phyloP scores from a whole-genome alignment of 106 monocot genomes.

The Iris macrosiphon region DNA sequence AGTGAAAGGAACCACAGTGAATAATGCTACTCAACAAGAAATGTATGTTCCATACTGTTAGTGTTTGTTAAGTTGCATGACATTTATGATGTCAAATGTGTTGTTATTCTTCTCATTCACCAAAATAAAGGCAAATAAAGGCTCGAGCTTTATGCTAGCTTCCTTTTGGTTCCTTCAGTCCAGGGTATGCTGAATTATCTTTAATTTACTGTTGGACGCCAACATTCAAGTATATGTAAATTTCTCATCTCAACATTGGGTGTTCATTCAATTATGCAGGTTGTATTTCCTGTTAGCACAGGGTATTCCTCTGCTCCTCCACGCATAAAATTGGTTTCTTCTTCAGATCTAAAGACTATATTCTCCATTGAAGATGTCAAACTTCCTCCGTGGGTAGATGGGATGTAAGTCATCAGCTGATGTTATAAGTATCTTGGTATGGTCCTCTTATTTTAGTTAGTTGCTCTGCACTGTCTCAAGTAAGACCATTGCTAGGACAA shows the following conservation, averaged over 20 bases:
- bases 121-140: not conserved
- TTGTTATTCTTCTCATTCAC: not conserved
- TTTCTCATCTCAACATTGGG: not conserved
- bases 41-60: not conserved
- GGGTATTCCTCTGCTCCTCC: conserved; percentile 53
- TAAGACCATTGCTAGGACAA: not conserved
- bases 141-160: conserved; percentile 2
- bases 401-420: conserved; percentile 58
- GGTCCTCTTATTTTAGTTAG: not conserved
- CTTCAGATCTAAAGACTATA: conserved; percentile 52
- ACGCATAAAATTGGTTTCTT: conserved; percentile 60
- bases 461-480: not conserved
- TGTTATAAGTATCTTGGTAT: no score
- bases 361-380: conserved; percentile 80
- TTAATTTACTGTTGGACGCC: conserved; percentile 7
- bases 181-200: not conserved
- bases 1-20: not conserved
- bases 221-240: not conserved
- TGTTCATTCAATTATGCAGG: conserved; percentile 42
- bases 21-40: not conserved
- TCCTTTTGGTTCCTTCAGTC: not conserved
- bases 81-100: not conserved
- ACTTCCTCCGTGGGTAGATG: conserved; percentile 82
- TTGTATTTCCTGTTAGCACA: conserved; percentile 61
- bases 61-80: not conserved